A percentile compares a stretch with the other conserved stretches of the same genome.
These are phyloP conservation scores for Aspergillus awamori DNA, from an alignment of 2,329 filamentous ascomycete species.

Conservation along the genomic window DNA sequence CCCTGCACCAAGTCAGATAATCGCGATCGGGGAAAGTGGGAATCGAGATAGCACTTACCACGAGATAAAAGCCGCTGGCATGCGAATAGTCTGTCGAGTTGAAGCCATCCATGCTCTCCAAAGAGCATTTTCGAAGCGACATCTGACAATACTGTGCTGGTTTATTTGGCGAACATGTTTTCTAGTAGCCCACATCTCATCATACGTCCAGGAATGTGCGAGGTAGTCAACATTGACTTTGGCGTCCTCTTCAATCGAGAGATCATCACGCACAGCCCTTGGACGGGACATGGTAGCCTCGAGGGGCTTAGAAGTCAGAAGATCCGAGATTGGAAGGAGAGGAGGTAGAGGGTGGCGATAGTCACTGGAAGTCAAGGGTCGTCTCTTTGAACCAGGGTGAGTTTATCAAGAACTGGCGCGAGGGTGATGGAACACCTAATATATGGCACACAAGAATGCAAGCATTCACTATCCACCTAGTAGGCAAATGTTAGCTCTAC, in stretches of 20 bases:
- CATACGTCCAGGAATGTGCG: background rate
- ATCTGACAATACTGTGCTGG: background rate
- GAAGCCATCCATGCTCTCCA: background rate
- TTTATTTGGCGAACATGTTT: background rate
- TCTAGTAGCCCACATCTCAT: background rate
- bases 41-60: background rate
- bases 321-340: background rate
- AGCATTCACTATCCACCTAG: background rate
- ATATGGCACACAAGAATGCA: background rate
- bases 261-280: background rate
- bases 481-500: background rate
- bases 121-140: background rate
- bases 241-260: background rate
- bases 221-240: constrained; percentile 3
- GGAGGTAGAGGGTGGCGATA: background rate
- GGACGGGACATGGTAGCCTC: background rate
- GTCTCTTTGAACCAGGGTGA: too few relatives aligned
- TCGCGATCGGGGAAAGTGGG: background rate
- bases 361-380: background rate
- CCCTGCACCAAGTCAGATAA: background rate
- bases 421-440: background rate
- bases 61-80: background rate
- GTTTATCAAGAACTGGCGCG: background rate
- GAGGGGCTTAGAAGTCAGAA: background rate
- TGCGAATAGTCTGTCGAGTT: background rate